Conservation (phyloP, 208 protist genomes). For the Leishmania aethiopica region DNA sequence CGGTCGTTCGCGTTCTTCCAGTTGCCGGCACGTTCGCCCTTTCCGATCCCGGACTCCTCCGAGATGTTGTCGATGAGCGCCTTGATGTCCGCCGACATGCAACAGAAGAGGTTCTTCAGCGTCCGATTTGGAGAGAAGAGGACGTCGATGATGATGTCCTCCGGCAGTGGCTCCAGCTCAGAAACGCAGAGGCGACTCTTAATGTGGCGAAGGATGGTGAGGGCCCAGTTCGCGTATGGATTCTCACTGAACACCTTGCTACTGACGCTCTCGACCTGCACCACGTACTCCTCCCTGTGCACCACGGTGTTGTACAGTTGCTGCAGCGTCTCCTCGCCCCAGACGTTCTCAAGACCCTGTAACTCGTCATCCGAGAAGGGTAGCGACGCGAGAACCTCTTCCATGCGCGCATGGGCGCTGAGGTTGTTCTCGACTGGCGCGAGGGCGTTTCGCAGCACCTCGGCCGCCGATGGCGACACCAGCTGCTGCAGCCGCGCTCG, state of each 20-base stretch:
- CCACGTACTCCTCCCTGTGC: conserved; percentile 82
- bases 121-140: conserved; percentile 78
- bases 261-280: conserved; percentile 61
- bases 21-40: conserved; percentile 22
- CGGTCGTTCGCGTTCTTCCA: conserved; percentile 75
- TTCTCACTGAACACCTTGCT: conserved; percentile 63
- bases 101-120: conserved; percentile 82
- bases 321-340: conserved; percentile 49
- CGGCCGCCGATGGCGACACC: conserved; percentile 66
- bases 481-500: conserved; percentile 64
- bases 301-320: conserved; percentile 72
- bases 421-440: conserved; percentile 3
- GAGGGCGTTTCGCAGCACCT: conserved; percentile 62
- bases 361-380: conserved; percentile 60
- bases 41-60: conserved; percentile 16
- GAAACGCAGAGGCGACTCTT: conserved; percentile 37
- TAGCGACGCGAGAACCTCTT: conserved; percentile 42
- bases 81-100: conserved; percentile 53
- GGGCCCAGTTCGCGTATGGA: conserved; percentile 69
- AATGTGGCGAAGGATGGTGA: conserved; percentile 62
- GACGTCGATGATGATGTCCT: conserved; percentile 69
- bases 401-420: neutral
- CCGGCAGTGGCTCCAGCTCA: conserved; percentile 37
- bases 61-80: conserved; percentile 43
- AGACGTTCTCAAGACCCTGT: conserved; percentile 50